phyloP scores from a whole-genome alignment of 768 basidiomycete genomes.

The Galerina marginata region DNA sequence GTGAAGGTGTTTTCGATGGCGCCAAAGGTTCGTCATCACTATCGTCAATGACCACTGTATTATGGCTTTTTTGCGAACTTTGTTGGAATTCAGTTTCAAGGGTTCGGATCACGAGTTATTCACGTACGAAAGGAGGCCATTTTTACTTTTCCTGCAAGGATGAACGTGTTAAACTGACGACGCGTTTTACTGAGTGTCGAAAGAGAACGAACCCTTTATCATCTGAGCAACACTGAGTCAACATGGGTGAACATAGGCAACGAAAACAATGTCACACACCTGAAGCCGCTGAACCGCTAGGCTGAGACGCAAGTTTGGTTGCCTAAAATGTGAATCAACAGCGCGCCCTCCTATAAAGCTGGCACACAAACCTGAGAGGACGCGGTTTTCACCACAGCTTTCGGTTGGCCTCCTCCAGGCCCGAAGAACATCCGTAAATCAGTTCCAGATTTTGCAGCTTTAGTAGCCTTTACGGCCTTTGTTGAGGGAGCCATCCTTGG shows the following conservation, averaged over 20 bases:
- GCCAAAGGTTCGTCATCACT: conserved; percentile 36
- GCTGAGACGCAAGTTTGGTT: conserved; percentile 22
- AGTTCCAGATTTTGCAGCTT: conserved; percentile 17
- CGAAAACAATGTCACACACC: background rate
- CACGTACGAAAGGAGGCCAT: background rate
- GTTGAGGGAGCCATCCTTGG: conserved; percentile 19
- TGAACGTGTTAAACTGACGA: background rate
- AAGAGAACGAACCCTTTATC: conserved; percentile 10
- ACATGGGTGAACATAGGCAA: background rate
- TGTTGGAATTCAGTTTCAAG: background rate
- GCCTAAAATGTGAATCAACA: conserved; percentile 4
- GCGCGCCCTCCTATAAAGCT: background rate
- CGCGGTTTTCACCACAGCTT: conserved; percentile 19
- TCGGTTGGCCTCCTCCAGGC: conserved; percentile 26
- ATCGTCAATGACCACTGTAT: conserved; percentile 22
- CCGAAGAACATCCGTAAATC: conserved; percentile 31
- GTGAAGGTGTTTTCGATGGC: conserved; percentile 18
- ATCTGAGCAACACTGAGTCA: background rate
- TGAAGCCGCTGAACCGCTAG: background rate
- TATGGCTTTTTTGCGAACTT: conserved; percentile 9
- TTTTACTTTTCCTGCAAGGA: conserved; percentile 7
- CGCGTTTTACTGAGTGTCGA: background rate
- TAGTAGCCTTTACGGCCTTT: conserved; percentile 19
- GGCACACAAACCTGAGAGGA: conserved; percentile 18
- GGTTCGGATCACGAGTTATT: background rate